Evolutionary conservation across 371 early-diverging fungal species (phyloP), one percentile per base, ranked within the genome.

Genomic region (Mortierella sp.): DNA sequence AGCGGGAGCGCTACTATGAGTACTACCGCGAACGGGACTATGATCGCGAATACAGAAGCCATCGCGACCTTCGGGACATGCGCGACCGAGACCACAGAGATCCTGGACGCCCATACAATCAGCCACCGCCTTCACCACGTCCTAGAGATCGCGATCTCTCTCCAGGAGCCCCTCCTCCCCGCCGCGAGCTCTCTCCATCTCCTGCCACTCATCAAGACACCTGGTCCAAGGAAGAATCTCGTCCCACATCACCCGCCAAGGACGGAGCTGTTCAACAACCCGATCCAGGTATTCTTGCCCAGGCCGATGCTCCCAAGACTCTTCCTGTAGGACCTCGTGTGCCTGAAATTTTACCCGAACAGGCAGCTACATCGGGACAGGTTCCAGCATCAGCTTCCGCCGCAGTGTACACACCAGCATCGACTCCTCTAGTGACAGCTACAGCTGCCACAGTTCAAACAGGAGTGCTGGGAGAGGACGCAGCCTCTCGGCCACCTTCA

Each of bases 11-110:
- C 21, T 87, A 83, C 71, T 77, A 80, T 46, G 83, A 83, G 51
- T 83, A 81, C 61, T 83, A 83, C 34, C 77, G 81, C 28, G 87
- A 83, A 43, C 78, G 81, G 26, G 86, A 86, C 26, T 81, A 81
- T 69, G 82, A 82, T 40, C 81, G 82, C 5, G 86, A 85, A 34
- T 81, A 79, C 70, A 69, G 86, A 43, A 78, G 74, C 6, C 80
- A 83, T 53, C 73, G 86, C 10, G 86, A 85, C 14, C 67, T 54
- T 21, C 86, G 78, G 1, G 85, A 84, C 19, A 34, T 73, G 24
- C 83, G 83, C 43, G 78, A 82, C 24, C 50, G 77, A 3, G 80
- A 79, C 26, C 74, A 73, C 57, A 74, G 80, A 26, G 84, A 80
- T 19, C 76, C 70, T 40, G 43, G 43, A 14, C 46, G 28, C 19